phyloP scores from a whole-genome alignment of 371 early-diverging fungal genomes.

The Mortierella sp. region DNA sequence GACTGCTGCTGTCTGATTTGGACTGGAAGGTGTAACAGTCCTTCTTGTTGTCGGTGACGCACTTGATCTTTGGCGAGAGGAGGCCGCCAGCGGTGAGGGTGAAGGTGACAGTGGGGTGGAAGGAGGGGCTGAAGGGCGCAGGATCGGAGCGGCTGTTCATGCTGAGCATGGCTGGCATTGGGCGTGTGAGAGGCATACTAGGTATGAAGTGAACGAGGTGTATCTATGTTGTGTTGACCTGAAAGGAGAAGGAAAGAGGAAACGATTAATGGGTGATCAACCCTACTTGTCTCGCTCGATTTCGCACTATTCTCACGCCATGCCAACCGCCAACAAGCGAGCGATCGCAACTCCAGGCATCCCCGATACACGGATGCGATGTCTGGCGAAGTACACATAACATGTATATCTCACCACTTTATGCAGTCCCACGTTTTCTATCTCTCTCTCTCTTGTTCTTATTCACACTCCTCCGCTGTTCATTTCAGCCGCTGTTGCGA shows the following conservation, averaged over 20 bases:
- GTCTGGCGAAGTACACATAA: background rate
- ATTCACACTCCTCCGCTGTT: background rate
- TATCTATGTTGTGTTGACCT: background rate
- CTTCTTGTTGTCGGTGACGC: slow-evolving; percentile 43
- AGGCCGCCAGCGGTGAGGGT: slow-evolving; percentile 49
- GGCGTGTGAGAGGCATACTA: slow-evolving; percentile 49
- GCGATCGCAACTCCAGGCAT: background rate
- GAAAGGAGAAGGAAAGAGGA: background rate
- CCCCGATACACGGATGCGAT: slow-evolving; percentile 1
- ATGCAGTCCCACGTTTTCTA: background rate
- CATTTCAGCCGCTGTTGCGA: background rate
- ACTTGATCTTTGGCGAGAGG: slow-evolving; percentile 47
- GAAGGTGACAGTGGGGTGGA: slow-evolving; percentile 43
- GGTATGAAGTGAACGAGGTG: background rate
- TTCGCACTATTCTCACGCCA: background rate
- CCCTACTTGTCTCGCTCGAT: background rate
- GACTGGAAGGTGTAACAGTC: slow-evolving; percentile 50
- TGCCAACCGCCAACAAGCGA: background rate
- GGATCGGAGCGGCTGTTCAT: slow-evolving; percentile 49
- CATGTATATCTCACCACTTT: background rate
- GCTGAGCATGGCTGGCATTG: slow-evolving; percentile 46
- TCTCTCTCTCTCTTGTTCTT: background rate
- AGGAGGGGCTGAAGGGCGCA: slow-evolving; percentile 35
- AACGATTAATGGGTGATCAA: background rate
- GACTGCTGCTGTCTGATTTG: slow-evolving; percentile 33